These are phyloP conservation scores for Aspergillus mulundensis DNA, from an alignment of 495 filamentous ascomycete genomes.

Conservation along the genomic window DNA sequence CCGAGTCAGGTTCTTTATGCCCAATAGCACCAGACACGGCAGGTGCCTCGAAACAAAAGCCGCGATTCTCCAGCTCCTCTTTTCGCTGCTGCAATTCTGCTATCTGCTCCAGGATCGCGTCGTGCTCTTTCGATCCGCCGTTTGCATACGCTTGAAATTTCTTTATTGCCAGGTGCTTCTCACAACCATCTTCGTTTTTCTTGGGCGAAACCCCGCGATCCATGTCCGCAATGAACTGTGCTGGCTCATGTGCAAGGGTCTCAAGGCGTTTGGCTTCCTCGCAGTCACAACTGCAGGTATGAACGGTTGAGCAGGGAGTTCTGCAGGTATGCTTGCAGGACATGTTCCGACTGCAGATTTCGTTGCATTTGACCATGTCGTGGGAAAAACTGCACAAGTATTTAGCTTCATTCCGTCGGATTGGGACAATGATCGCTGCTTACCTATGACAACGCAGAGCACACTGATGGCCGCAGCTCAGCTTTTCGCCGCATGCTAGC, in stretches of 20 bases:
- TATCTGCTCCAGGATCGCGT: constrained; percentile 16
- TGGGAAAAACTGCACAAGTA: constrained; percentile 26
- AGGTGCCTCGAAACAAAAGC: background rate
- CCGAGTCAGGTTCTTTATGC: background rate
- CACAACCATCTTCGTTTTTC: background rate
- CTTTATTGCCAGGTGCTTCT: background rate
- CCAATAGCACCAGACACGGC: background rate
- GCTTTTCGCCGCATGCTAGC: constrained; percentile 23
- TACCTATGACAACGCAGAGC: constrained; percentile 37
- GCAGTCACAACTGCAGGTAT: constrained; percentile 20
- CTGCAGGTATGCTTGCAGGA: constrained; percentile 31
- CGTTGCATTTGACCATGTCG: constrained; percentile 24
- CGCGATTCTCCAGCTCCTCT: background rate
- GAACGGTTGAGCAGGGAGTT: constrained; percentile 15
- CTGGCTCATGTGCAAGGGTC: background rate
- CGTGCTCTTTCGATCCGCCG: constrained; percentile 23
- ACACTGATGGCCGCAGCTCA: constrained; percentile 43
- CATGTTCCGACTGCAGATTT: constrained; percentile 25
- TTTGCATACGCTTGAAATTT: constrained; percentile 24
- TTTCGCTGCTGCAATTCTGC: background rate
- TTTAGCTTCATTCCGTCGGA: background rate
- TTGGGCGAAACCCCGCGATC: background rate
- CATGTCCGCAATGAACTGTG: background rate
- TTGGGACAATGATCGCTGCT: background rate
- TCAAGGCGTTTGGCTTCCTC: background rate